A percentile compares a stretch with the other conserved stretches of the same genome.
These are phyloP conservation scores for Pseudevernia furfuracea DNA, from an alignment of 495 filamentous ascomycete species.

Conservation along the genomic window DNA sequence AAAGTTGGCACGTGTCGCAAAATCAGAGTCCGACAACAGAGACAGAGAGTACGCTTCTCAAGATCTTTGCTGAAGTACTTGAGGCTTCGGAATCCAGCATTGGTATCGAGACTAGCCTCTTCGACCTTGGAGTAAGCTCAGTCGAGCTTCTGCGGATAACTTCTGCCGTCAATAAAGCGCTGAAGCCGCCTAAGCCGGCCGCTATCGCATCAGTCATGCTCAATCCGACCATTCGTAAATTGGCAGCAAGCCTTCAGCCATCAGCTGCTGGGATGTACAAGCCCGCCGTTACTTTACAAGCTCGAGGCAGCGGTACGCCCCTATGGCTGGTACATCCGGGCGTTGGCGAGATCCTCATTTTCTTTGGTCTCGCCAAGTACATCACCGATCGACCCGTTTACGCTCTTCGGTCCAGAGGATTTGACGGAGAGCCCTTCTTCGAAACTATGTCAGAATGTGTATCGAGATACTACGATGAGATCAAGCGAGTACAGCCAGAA, in stretches of 20 bases:
- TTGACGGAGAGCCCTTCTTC: conserved; percentile 36
- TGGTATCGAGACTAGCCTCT: conserved; percentile 31
- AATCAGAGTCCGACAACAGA: not conserved
- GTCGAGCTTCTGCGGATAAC: conserved; percentile 37
- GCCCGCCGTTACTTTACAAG: conserved; percentile 39
- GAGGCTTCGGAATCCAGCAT: conserved; percentile 25
- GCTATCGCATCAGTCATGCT: too few relatives aligned
- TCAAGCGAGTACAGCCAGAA: conserved; percentile 39
- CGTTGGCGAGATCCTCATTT: conserved; percentile 49
- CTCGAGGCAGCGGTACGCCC: conserved; percentile 36
- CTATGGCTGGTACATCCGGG: conserved; percentile 53
- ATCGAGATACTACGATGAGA: conserved; percentile 35
- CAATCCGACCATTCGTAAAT: too few relatives aligned
- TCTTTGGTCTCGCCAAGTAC: conserved; percentile 41
- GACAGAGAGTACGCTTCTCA: conserved; percentile 14
- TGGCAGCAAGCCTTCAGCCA: too few relatives aligned
- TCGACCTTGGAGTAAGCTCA: conserved; percentile 39
- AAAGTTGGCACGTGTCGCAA: conserved; percentile 9
- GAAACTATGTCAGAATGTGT: conserved; percentile 31
- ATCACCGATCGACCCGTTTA: conserved; percentile 45
- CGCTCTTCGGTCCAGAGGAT: conserved; percentile 46
- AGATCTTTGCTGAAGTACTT: conserved; percentile 24
- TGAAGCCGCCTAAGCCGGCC: conserved; percentile 12
- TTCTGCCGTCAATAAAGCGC: conserved; percentile 15
- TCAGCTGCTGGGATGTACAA: too few relatives aligned